Conservation (phyloP, 139 green algal genomes). For the Chlamydomonas incerta region DNA sequence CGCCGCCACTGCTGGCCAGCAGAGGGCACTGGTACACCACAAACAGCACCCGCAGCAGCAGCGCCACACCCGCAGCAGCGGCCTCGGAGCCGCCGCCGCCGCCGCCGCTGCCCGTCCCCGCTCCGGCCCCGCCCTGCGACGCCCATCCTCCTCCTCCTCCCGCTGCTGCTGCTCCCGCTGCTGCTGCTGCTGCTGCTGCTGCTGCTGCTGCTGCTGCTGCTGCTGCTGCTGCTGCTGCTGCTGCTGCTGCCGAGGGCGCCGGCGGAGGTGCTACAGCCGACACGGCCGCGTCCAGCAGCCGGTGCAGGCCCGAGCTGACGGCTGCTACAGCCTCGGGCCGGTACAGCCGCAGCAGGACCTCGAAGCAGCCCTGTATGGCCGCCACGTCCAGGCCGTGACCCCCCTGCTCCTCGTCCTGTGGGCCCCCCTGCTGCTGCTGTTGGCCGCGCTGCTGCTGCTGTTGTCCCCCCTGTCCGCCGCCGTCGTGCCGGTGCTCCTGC, state of each 20-base stretch:
- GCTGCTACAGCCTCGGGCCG: constrained; percentile 56
- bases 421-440: too few species aligned
- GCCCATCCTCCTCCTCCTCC: too few species aligned
- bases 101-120: background rate
- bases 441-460: too few species aligned
- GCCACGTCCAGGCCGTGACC: constrained; percentile 39
- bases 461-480: too few species aligned
- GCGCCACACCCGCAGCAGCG: too few species aligned
- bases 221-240: background rate
- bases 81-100: background rate
- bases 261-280: background rate
- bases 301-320: constrained; percentile 45
- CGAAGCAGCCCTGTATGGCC: constrained; percentile 19
- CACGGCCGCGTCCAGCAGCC: constrained; percentile 52
- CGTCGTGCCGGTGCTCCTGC: too few species aligned
- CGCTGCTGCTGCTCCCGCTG: background rate
- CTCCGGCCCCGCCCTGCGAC: too few species aligned
- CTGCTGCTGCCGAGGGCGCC: background rate
- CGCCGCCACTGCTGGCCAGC: background rate
- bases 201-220: background rate
- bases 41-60: constrained; percentile 44
- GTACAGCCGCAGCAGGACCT: constrained; percentile 67
- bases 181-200: background rate
- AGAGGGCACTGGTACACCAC: constrained; percentile 68
- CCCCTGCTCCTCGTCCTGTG: too few species aligned